Percentiles rank a stretch among this genome's conserved stretches.
phyloP scores from a whole-genome alignment of 768 basidiomycete genomes.

The Amanita jacksonii region DNA sequence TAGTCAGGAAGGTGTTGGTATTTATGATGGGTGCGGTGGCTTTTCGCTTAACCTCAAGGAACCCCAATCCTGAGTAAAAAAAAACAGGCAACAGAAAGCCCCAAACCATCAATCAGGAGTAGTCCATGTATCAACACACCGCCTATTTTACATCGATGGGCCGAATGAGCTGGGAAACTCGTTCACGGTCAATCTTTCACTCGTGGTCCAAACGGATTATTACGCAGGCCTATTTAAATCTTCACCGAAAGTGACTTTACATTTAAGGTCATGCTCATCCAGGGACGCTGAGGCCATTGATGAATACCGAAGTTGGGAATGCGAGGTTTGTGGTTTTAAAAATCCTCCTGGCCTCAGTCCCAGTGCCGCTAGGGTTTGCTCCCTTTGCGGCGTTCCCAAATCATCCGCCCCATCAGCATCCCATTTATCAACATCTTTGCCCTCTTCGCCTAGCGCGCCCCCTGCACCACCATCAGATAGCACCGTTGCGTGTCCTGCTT shows the following conservation, averaged over 20 bases:
- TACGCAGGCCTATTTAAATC: conserved; percentile 89
- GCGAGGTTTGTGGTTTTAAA: conserved; percentile 78
- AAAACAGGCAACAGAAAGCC: conserved; percentile 73
- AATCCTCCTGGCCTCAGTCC: conserved; percentile 75
- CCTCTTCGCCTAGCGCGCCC: conserved; percentile 24
- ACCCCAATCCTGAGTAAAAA: conserved; percentile 20
- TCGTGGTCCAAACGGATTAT: conserved; percentile 69
- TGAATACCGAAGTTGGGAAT: conserved; percentile 58
- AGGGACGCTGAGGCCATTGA: conserved; percentile 12
- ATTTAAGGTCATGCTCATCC: conserved; percentile 32
- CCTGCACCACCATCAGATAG: conserved; percentile 23
- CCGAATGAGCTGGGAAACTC: conserved; percentile 43
- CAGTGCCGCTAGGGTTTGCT: conserved; percentile 58
- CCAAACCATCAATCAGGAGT: conserved; percentile 69
- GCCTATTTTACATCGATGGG: conserved; percentile 72
- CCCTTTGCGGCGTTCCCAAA: conserved; percentile 75
- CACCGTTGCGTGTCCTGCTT: conserved; percentile 63
- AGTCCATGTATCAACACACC: conserved; percentile 68
- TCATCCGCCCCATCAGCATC: conserved; percentile 24
- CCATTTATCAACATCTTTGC: conserved; percentile 28
- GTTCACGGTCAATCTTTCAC: conserved; percentile 55
- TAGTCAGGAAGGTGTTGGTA: conserved; percentile 72
- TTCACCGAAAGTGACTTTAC: conserved; percentile 79
- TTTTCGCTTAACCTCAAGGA: conserved; percentile 9
- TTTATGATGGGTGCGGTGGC: conserved; percentile 86